Conservation (phyloP, 345 rosid genomes). For the Acer saccharum region DNA sequence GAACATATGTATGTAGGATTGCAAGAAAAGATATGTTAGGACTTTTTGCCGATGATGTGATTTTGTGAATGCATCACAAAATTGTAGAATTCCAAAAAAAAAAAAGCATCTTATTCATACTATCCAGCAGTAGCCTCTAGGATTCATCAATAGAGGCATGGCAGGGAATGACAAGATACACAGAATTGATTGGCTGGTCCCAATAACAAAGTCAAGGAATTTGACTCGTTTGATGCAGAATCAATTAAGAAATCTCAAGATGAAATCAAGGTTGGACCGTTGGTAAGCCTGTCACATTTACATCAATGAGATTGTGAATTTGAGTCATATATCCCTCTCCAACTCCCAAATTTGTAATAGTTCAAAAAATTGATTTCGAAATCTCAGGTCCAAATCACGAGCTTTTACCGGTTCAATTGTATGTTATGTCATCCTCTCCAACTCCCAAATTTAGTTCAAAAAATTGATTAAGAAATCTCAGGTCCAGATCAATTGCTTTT, state of each 20-base stretch:
- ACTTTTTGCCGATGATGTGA: background rate
- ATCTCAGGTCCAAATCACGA: background rate
- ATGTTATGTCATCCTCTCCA: background rate
- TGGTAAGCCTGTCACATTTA: background rate
- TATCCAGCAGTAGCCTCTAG: background rate
- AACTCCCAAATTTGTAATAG: background rate
- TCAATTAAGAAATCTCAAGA: background rate
- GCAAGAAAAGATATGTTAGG: conserved; percentile 1
- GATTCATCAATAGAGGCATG: background rate
- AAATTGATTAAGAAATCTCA: background rate
- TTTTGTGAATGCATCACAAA: conserved; percentile 1
- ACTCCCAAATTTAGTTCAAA: background rate
- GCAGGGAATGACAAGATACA: background rate
- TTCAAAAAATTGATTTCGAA: background rate
- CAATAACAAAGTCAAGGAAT: background rate
- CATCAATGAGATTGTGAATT: background rate
- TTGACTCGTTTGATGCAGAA: background rate
- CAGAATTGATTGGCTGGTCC: background rate
- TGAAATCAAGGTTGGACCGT: background rate
- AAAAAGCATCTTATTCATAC: background rate
- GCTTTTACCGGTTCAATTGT: background rate
- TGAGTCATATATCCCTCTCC: background rate
- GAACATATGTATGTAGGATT: background rate
- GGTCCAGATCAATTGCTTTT: background rate
- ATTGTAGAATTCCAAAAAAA: background rate